Base-by-base conservation (phyloP, 1,284 basidiomycete species). In the Xanthoconium separans region DNA sequence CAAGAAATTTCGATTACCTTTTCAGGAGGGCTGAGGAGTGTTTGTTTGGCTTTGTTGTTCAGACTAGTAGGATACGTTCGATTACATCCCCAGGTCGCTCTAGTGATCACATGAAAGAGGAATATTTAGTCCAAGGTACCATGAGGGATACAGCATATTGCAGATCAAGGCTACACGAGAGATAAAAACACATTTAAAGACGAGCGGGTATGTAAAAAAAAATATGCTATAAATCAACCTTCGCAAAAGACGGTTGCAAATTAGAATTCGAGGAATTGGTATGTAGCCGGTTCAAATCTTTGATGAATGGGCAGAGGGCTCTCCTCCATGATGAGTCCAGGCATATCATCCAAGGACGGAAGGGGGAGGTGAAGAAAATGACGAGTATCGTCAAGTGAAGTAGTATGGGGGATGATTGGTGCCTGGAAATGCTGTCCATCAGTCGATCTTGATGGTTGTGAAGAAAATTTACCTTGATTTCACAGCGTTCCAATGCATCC, bases 381-480 rank as follows among this genome's bases (percentile, higher is more conserved):
- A 20, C 89, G 84, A 18, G 86, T 91, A 65, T 92, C 89, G 60
- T 90, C 89, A 30, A 83, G 70, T 7, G 87, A 87, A 15, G 85
- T 81, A 3, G 88, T 87, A 58, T 88, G 84, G 1, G 89, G 89
- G 54, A 92, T 84, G 58, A 92, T 90, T 31, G 89, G 89, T 49
- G 89, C 89, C 90, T 92, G 13, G 6, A 37, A 53, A 55, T 50
- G 20, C 41, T 47, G 43, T 62, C 46, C 40, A n/a, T 57, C 45
- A 58, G 44, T 44, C 43, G 43, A 47, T 20, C 61, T 48, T 44
- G 30, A 6, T 31, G 51, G 31, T 52, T 13, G 20, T 30, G 44
- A 53, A 44, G 34, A 30, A 41, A 24, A 69, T 76, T 64, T 62
- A 87, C 89, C 68, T 85, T 80, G 53, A 92, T 92, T 69, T 91